These are phyloP conservation scores for Colletotrichum aenigma DNA, from an alignment of 2,329 filamentous ascomycete species.

Conservation along the genomic window DNA sequence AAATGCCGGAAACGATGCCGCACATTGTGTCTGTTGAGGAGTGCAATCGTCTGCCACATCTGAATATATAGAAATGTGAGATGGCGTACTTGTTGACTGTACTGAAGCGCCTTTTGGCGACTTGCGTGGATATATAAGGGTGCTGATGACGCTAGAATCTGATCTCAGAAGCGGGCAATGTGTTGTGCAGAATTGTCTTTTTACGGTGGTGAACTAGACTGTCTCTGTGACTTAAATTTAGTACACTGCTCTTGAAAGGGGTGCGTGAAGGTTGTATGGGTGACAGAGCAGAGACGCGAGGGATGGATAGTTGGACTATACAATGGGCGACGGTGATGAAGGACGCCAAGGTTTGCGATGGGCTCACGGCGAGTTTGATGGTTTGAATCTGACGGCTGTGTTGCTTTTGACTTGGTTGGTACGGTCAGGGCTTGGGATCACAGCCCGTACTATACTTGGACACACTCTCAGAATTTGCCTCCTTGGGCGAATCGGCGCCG, in stretches of 20 bases:
- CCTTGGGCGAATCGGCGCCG: no score
- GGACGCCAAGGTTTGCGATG: accelerated
- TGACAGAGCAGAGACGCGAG: accelerated
- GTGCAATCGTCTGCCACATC: background rate
- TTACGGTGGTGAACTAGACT: no score
- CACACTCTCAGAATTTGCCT: no score
- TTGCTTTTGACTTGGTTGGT: background rate
- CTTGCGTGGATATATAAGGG: accelerated
- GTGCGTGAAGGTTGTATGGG: accelerated
- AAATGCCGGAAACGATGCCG: background rate
- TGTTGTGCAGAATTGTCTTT: no score
- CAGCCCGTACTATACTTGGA: no score
- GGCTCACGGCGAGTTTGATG: accelerated
- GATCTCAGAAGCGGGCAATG: background rate
- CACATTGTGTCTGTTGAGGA: background rate
- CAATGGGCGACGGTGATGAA: accelerated
- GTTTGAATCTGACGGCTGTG: background rate
- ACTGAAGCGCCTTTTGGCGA: accelerated
- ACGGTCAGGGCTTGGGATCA: background rate
- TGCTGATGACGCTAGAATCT: accelerated
- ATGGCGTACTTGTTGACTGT: background rate
- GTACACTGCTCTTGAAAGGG: accelerated
- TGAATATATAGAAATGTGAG: background rate
- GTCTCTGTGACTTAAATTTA: background rate
- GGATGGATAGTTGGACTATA: accelerated